Conservation (phyloP, 2,329 filamentous ascomycete genomes). For the Didymosphaeria variabile region DNA sequence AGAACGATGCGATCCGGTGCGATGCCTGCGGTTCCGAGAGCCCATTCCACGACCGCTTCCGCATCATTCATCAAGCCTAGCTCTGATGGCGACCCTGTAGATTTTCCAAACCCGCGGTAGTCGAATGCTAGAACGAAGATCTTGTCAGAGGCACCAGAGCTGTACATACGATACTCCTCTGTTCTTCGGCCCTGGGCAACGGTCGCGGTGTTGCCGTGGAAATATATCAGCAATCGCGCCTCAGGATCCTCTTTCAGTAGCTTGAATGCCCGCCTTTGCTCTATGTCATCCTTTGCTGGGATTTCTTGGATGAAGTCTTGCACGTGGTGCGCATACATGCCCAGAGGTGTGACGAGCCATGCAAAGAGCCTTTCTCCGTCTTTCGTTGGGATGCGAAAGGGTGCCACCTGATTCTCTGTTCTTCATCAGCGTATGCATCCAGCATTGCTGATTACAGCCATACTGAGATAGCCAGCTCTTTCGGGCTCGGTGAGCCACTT, state of each 20-base stretch:
- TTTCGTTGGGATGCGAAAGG: slow-evolving; percentile 77
- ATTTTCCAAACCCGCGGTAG: slow-evolving; percentile 88
- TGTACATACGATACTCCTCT: slow-evolving; percentile 78
- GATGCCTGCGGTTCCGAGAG: slow-evolving; percentile 71
- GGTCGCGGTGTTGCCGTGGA: slow-evolving; percentile 73
- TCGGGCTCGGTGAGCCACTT: slow-evolving; percentile 48
- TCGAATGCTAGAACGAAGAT: slow-evolving; percentile 82
- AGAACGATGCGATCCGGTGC: slow-evolving; percentile 78
- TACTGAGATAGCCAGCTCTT: slow-evolving; percentile 49
- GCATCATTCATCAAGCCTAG: slow-evolving; percentile 82
- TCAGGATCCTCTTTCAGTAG: slow-evolving; percentile 62
- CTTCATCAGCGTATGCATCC: slow-evolving; percentile 25
- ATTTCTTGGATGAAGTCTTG: slow-evolving; percentile 65
- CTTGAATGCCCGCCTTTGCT: slow-evolving; percentile 58
- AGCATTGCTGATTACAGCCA: slow-evolving; percentile 13
- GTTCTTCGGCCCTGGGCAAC: slow-evolving; percentile 81
- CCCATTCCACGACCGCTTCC: slow-evolving; percentile 76
- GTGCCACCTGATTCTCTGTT: slow-evolving; percentile 82
- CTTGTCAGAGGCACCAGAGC: slow-evolving; percentile 65
- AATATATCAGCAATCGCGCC: slow-evolving; percentile 65
- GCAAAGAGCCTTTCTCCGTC: slow-evolving; percentile 83
- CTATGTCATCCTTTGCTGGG: slow-evolving; percentile 53
- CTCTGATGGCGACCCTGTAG: slow-evolving; percentile 81
- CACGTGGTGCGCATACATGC: slow-evolving; percentile 76
- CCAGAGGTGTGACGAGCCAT: slow-evolving; percentile 89